These are phyloP conservation scores for Heliamphora pulchella DNA, from an alignment of 179 eudicot genomes.

Conservation along the genomic window DNA sequence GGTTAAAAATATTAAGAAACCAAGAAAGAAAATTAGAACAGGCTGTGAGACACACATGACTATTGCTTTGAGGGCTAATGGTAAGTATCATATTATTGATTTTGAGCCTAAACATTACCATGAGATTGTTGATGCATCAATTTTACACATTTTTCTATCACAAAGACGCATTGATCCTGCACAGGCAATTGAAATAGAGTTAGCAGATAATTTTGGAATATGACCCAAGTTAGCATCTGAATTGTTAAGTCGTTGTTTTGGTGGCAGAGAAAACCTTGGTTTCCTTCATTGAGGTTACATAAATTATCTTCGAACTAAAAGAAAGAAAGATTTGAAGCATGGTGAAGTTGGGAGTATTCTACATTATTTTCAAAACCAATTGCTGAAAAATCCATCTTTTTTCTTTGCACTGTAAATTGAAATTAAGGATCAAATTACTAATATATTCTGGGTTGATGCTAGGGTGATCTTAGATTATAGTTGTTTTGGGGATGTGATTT, in stretches of 20 bases:
- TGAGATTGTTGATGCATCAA: neutral
- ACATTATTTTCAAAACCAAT: slow-evolving; percentile 20
- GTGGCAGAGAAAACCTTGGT: slow-evolving; percentile 13
- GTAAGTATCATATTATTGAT: too few relatives aligned
- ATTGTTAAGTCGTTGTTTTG: too few relatives aligned
- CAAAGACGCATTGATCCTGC: slow-evolving; percentile 14
- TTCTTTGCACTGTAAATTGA: slow-evolving; percentile 25
- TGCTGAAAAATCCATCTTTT: slow-evolving; percentile 18
- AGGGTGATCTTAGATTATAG: too few relatives aligned
- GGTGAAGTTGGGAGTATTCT: too few relatives aligned
- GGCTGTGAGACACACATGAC: too few relatives aligned
- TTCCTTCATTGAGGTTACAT: slow-evolving; percentile 14
- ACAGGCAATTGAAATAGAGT: slow-evolving; percentile 12
- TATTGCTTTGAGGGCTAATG: too few relatives aligned
- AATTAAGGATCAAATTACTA: neutral
- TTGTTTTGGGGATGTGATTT: too few relatives aligned
- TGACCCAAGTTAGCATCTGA: slow-evolving; percentile 10
- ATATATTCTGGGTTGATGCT: too few relatives aligned
- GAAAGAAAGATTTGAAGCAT: too few relatives aligned
- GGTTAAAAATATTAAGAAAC: too few relatives aligned
- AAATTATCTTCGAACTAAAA: too few relatives aligned
- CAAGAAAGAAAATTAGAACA: too few relatives aligned
- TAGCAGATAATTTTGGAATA: slow-evolving; percentile 15
- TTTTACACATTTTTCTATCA: slow-evolving; percentile 16
- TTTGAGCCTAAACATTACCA: slow-evolving; percentile 18